Conservation (phyloP, 2,329 filamentous ascomycete genomes). For the Diaporthe sp. region DNA sequence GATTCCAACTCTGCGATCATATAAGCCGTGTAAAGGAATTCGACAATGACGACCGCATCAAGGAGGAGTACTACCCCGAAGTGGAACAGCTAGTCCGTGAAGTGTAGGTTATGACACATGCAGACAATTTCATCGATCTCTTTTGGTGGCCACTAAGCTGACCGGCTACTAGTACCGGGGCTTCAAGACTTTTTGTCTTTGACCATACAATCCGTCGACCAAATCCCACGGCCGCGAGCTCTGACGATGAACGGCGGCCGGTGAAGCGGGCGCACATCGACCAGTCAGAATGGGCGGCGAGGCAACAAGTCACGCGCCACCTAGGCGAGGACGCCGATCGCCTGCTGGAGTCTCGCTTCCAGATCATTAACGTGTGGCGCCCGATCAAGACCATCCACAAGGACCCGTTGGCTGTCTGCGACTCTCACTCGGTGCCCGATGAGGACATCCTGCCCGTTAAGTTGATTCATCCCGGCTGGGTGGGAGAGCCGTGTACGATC, state of each 20-base stretch:
- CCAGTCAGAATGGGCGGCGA: slow-evolving; percentile 63
- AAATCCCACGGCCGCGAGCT: slow-evolving; percentile 50
- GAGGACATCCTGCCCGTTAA: slow-evolving; percentile 62
- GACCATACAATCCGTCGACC: slow-evolving; percentile 18
- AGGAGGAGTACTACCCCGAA: slow-evolving; percentile 8
- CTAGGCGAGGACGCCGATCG: slow-evolving; percentile 60
- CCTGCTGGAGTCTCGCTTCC: slow-evolving; percentile 55
- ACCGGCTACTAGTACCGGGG: not conserved
- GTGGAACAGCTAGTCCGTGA: slow-evolving; percentile 5
- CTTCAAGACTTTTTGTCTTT: slow-evolving; percentile 7
- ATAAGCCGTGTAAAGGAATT: not conserved
- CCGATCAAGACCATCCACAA: slow-evolving; percentile 65
- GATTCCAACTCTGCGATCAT: slow-evolving; percentile 12
- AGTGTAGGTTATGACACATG: not conserved
- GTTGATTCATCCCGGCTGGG: slow-evolving; percentile 65
- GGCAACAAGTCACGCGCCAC: slow-evolving; percentile 58
- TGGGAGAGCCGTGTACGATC: slow-evolving; percentile 60
- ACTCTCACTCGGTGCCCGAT: slow-evolving; percentile 64
- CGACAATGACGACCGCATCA: slow-evolving; percentile 16
- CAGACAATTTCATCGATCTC: not conserved
- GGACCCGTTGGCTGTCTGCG: slow-evolving; percentile 68
- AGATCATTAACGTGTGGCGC: slow-evolving; percentile 66
- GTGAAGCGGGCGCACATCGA: slow-evolving; percentile 71
- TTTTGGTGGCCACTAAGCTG: not conserved
- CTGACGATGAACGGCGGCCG: slow-evolving; percentile 61